These are phyloP conservation scores for Paecilomyces niveus DNA, from an alignment of 2,329 filamentous ascomycete genomes.

Conservation along the genomic window DNA sequence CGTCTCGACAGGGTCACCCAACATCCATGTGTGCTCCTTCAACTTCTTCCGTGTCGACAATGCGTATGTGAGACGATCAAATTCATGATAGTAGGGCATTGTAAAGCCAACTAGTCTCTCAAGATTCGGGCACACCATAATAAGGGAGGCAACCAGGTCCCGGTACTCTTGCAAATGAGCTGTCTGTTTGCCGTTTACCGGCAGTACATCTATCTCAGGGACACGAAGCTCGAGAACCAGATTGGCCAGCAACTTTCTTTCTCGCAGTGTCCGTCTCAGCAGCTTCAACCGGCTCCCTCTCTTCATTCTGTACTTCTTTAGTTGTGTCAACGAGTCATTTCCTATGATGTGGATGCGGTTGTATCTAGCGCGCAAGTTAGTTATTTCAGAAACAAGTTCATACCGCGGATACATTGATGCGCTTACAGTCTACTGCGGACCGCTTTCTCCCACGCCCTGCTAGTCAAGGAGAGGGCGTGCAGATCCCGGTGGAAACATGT, in stretches of 20 bases:
- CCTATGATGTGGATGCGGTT: constrained; percentile 42
- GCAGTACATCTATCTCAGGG: constrained; percentile 39
- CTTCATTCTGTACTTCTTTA: constrained; percentile 44
- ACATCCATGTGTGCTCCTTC: constrained; percentile 51
- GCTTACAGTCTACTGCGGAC: constrained; percentile 46
- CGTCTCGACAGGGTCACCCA: constrained; percentile 39
- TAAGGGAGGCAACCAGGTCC: constrained; percentile 48
- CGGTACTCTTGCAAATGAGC: constrained; percentile 42
- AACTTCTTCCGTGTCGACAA: constrained; percentile 48
- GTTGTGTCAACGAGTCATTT: constrained; percentile 38
- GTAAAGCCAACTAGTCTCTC: constrained; percentile 49
- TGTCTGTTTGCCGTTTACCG: constrained; percentile 33
- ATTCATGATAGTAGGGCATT: constrained; percentile 46
- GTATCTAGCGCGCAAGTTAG: constrained; percentile 34
- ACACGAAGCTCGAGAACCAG: constrained; percentile 49
- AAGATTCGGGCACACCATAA: constrained; percentile 53
- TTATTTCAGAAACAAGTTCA: background rate
- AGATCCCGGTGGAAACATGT: constrained; percentile 51
- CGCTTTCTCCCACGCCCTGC: constrained; percentile 49
- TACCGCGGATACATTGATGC: background rate
- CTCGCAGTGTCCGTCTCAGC: constrained; percentile 48
- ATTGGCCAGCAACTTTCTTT: constrained; percentile 44
- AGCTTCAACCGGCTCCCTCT: constrained; percentile 46
- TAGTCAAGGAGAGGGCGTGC: constrained; percentile 46
- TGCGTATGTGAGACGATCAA: constrained; percentile 49